Evolutionary conservation across 371 early-diverging fungal species (phyloP).

Genomic region (Mucor mucedo): DNA sequence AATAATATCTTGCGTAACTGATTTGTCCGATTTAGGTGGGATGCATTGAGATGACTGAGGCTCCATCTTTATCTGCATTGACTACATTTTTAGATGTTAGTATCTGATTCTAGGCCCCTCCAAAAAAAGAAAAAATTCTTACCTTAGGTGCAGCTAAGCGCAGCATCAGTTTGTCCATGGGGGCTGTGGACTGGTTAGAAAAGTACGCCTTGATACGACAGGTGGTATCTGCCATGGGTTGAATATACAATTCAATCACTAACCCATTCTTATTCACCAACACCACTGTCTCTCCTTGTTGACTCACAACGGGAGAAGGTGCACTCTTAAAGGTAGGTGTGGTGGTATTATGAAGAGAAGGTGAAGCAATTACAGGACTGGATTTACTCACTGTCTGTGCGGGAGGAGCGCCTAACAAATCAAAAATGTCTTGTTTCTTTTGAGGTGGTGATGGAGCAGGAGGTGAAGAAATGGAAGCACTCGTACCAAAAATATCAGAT

Average conservation of each 20-base stretch:
- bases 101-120: too few species aligned
- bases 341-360: slow-evolving; percentile 12
- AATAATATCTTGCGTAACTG: slow-evolving; percentile 61
- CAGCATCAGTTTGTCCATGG: slow-evolving; percentile 57
- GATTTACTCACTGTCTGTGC: slow-evolving; percentile 6
- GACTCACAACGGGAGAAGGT: too few species aligned
- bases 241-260: slow-evolving; percentile 35
- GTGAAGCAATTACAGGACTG: slow-evolving; percentile 12
- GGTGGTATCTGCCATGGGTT: background rate
- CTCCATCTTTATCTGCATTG: slow-evolving; percentile 73
- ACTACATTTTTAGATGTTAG: slow-evolving; percentile 22
- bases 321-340: slow-evolving; percentile 2
- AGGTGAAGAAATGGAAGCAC: slow-evolving; percentile 26
- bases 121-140: slow-evolving; percentile 4
- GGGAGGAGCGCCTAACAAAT: slow-evolving; percentile 20
- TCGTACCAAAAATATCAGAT: slow-evolving; percentile 49
- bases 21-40: slow-evolving; percentile 62
- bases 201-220: slow-evolving; percentile 45
- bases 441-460: slow-evolving; percentile 12
- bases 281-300: background rate
- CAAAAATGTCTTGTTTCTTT: slow-evolving; percentile 27
- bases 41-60: slow-evolving; percentile 64
- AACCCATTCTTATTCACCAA: slow-evolving; percentile 52
- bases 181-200: slow-evolving; percentile 57
- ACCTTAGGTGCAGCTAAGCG: slow-evolving; percentile 64